phyloP scores from a whole-genome alignment of 2,329 filamentous ascomycete species.

The Hymenoscyphus infarciens region DNA sequence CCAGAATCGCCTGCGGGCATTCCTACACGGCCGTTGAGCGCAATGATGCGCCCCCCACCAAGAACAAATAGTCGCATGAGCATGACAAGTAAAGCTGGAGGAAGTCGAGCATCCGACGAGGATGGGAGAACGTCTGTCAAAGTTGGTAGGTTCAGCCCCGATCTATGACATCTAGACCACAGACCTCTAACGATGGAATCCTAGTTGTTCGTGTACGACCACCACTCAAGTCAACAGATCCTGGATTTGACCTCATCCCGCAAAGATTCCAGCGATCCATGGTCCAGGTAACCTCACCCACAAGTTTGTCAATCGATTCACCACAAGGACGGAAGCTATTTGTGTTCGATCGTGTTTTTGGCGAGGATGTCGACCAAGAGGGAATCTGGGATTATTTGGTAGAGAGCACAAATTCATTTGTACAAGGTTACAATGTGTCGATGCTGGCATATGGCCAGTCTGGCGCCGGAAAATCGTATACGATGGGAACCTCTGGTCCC shows the following conservation, averaged over 20 bases:
- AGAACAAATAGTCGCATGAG: slow-evolving; percentile 83
- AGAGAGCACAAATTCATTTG: slow-evolving; percentile 84
- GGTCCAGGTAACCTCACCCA: slow-evolving; percentile 83
- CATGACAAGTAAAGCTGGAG: slow-evolving; percentile 70
- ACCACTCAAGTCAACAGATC: slow-evolving; percentile 76
- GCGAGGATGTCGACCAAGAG: slow-evolving; percentile 76
- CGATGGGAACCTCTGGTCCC: slow-evolving; percentile 94
- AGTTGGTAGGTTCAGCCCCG: slow-evolving; percentile 70
- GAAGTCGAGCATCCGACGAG: slow-evolving; percentile 84
- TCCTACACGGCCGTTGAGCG: slow-evolving; percentile 72
- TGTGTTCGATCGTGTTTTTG: slow-evolving; percentile 93
- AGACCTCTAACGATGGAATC: slow-evolving; percentile 16
- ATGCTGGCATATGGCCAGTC: slow-evolving; percentile 96
- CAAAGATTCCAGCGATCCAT: slow-evolving; percentile 92
- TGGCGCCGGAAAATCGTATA: slow-evolving; percentile 95
- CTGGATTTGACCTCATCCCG: slow-evolving; percentile 90
- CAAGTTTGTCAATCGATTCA: slow-evolving; percentile 82
- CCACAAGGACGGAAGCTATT: slow-evolving; percentile 92
- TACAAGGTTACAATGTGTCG: slow-evolving; percentile 98
- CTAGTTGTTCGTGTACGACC: slow-evolving; percentile 89
- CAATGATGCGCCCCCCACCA: slow-evolving; percentile 70
- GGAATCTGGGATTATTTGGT: slow-evolving; percentile 92
- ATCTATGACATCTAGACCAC: background rate
- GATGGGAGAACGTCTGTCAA: slow-evolving; percentile 88
- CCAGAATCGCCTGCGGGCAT: slow-evolving; percentile 59